These are phyloP conservation scores for Populus hybrid DNA, from an alignment of 441 rosid species.

Conservation along the genomic window DNA sequence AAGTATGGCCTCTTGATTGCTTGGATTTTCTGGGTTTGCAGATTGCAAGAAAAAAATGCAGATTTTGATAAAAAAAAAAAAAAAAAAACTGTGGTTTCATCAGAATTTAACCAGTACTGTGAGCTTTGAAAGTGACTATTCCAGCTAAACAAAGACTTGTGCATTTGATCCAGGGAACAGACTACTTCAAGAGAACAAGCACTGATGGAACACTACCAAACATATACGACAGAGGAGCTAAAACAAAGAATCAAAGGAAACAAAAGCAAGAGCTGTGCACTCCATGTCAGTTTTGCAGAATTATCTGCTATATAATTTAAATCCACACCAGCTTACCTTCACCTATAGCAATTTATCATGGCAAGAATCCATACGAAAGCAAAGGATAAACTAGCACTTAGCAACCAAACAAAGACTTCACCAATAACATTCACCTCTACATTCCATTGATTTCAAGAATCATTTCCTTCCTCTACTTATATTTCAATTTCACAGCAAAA, in stretches of 20 bases:
- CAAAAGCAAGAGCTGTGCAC: background rate
- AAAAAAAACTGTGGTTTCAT: background rate
- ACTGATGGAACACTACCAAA: background rate
- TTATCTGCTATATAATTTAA: background rate
- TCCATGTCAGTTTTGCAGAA: background rate
- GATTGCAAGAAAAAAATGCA: background rate
- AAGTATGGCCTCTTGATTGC: no score
- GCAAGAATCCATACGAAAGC: background rate
- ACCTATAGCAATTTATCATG: no score
- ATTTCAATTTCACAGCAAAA: background rate
- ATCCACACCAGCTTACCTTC: background rate
- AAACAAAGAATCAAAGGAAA: background rate
- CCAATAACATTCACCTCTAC: background rate
- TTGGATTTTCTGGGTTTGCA: no score
- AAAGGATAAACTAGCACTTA: background rate
- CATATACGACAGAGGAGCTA: background rate
- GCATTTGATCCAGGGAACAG: background rate
- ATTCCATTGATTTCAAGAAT: background rate
- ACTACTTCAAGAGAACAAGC: background rate
- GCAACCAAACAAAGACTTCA: background rate
- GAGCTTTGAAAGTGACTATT: background rate
- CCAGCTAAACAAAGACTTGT: background rate
- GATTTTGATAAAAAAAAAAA: background rate
- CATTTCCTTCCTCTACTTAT: background rate
- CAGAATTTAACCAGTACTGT: background rate